These are phyloP conservation scores for Plantago lanceolata DNA, from an alignment of 305 asterid species.

Conservation along the genomic window DNA sequence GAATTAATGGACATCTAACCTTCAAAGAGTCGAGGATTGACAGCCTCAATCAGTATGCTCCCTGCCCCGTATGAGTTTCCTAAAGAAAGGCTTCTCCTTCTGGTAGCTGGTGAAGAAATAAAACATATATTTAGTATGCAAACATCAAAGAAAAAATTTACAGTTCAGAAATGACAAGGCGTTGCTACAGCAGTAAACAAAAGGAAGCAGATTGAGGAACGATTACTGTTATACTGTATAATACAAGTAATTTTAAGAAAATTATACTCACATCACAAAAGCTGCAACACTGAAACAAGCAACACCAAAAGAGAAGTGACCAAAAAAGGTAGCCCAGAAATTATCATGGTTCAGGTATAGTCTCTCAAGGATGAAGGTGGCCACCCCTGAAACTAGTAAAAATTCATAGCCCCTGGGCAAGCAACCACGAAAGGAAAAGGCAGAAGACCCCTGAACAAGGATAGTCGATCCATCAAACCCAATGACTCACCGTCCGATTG, in stretches of 20 bases:
- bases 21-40: not conserved
- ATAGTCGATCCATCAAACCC: conserved; percentile 11
- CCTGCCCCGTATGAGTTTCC: conserved; percentile 60
- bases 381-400: conserved; percentile 55
- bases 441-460: conserved; percentile 54
- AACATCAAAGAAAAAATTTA: no score
- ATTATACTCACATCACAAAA: conserved; percentile 55
- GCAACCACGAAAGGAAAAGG: conserved; percentile 72
- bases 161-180: not conserved
- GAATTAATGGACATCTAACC: conserved; percentile 22
- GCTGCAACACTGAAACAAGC: conserved; percentile 53
- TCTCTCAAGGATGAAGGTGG: conserved; percentile 66
- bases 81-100: conserved; percentile 64
- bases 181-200: not conserved
- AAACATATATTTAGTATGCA: not conserved
- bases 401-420: conserved; percentile 67
- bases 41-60: conserved; percentile 69
- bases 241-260: no score
- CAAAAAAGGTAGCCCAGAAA: conserved; percentile 67
- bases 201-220: not conserved
- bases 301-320: conserved; percentile 68
- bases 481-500: conserved; percentile 8
- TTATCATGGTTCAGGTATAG: conserved; percentile 56
- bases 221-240: no score
- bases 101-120: conserved; percentile 43